Base-by-base conservation (phyloP, 768 basidiomycete genomes). In the Dacryopinax spathularia region DNA sequence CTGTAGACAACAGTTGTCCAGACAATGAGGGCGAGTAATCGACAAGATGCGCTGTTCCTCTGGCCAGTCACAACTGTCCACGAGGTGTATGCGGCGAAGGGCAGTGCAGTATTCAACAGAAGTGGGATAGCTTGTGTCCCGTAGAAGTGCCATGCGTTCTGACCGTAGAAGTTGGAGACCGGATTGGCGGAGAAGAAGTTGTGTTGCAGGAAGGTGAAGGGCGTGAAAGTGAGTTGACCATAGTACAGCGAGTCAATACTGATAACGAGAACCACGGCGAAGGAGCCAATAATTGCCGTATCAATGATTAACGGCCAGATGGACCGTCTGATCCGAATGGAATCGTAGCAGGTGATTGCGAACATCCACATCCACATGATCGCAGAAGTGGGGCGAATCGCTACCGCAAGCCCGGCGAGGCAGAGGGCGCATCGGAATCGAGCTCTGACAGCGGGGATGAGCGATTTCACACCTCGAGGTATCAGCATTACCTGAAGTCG, bases 131-230 rank as follows among this genome's bases (percentile, higher is more conserved):
- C 92, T 74, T 97, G 94, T 0, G 82, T 80, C 37, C 96, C 65
- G 70, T 99, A 97, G 72, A 89, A 98, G 70, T 96, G 89, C 84
- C 85, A 89, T 4, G 88, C 75, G 68, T 82, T 91, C 1, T 80
- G 75, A 20, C 96, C 96, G 71, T 97, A 99, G 75, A 96, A 96
- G n/a, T 87, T 76, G 0, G 96, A 95, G 34, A 97, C 82, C 13
- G 48, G 48, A 6, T 10, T 5, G 35, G 72, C 69, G 1, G 83
- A 79, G 2, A 93, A 87, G 13, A 92, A 73, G 71, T 99, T 99
- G 59, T 87, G 85, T 27, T 79, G 73, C 29, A 95, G 71, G 74
- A 99, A 99, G 68, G 90, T 91, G 37, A 88, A 72, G 1, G 88
- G 82, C 0, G 93, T 92, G 67, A 91, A 77, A 2, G 84, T 87